phyloP scores from a whole-genome alignment of 2,329 filamentous ascomycete species.

The Amauroascus niger region DNA sequence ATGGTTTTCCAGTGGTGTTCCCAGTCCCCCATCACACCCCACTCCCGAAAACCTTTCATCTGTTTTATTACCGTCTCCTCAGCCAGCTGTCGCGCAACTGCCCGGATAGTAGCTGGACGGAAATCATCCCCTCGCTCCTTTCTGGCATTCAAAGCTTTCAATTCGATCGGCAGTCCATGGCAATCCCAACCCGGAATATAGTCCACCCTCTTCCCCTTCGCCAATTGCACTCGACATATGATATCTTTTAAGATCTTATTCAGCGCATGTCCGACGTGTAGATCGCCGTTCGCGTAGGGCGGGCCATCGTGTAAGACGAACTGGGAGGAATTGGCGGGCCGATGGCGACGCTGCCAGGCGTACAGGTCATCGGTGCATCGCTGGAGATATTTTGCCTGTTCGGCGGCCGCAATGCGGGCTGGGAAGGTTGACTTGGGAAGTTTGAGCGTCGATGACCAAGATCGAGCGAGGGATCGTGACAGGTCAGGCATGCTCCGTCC shows the following conservation, averaged over 20 bases:
- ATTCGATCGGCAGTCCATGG: constrained; percentile 90
- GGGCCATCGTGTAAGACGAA: constrained; percentile 93
- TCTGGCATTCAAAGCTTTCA: constrained; percentile 71
- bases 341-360: constrained; percentile 61
- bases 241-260: constrained; percentile 98
- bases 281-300: constrained; percentile 84
- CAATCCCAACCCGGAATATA: constrained; percentile 97
- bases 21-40: constrained; percentile 58
- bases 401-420: constrained; percentile 36
- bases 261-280: constrained; percentile 88
- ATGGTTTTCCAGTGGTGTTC: constrained; percentile 54
- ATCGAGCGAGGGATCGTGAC: constrained; percentile 17
- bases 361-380: constrained; percentile 83
- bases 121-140: constrained; percentile 34
- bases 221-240: constrained; percentile 69
- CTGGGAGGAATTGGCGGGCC: constrained; percentile 42
- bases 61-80: constrained; percentile 48
- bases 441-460: constrained; percentile 62
- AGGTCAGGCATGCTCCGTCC: constrained; percentile 18
- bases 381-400: constrained; percentile 52
- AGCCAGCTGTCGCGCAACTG: constrained; percentile 47
- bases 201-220: constrained; percentile 62
- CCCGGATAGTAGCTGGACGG: constrained; percentile 42
- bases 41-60: constrained; percentile 49
- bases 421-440: constrained; percentile 67